Evolutionary conservation across 2,329 filamentous ascomycete species (phyloP).

Genomic region (Aspergillus pseudoglaucus): DNA sequence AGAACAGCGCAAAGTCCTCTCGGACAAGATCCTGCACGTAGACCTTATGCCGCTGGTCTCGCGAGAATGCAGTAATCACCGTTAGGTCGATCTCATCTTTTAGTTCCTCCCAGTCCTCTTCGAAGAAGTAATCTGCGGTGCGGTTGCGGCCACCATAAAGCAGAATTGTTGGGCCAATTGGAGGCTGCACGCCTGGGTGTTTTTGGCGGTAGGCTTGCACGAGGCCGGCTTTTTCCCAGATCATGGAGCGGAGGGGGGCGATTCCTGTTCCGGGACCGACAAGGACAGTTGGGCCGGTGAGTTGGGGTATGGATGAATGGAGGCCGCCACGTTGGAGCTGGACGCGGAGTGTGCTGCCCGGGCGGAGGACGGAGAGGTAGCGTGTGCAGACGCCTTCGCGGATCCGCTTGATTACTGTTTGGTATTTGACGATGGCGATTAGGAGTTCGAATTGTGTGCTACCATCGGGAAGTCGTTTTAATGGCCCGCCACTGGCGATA

Average conservation of each 20-base stretch:
- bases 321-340: conserved; percentile 50
- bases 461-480: conserved; percentile 32
- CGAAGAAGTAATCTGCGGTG: conserved; percentile 73
- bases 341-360: conserved; percentile 55
- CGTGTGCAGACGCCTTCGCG: conserved; percentile 84
- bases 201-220: conserved; percentile 25
- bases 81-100: conserved; percentile 40
- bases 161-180: conserved; percentile 50
- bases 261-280: conserved; percentile 82
- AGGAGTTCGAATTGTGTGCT: conserved; percentile 61
- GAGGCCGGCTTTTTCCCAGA: conserved; percentile 61
- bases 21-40: conserved; percentile 63
- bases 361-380: conserved; percentile 64
- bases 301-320: conserved; percentile 41
- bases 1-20: conserved; percentile 45
- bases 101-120: conserved; percentile 61
- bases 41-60: conserved; percentile 58
- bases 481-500: conserved; percentile 66
- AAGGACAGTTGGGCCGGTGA: conserved; percentile 59
- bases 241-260: conserved; percentile 72
- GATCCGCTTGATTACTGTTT: conserved; percentile 75
- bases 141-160: conserved; percentile 81
- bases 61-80: conserved; percentile 62
- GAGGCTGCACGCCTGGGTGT: conserved; percentile 19
- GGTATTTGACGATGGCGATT: conserved; percentile 84